Percentiles rank a stretch among this genome's conserved stretches.
Evolutionary conservation across 805 yeast genomes (phyloP).

Genomic region (Teunomyces kruisii): DNA sequence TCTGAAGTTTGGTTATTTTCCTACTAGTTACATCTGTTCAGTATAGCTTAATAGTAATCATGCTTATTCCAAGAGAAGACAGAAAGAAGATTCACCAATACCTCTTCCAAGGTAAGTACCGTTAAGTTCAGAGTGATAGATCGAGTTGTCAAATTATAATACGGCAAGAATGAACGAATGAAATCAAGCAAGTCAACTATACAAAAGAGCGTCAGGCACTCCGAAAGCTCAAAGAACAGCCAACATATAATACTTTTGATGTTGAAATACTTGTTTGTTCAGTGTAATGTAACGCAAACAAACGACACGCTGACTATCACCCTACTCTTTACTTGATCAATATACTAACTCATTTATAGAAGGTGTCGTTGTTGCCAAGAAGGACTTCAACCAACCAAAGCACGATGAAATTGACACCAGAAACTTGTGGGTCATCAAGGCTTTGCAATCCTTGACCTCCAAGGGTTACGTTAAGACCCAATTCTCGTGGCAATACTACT

Average conservation of each 20-base stretch:
- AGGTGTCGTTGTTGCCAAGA: conserved; percentile 99
- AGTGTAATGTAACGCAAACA: not conserved
- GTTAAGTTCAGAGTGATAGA: conserved; percentile 3
- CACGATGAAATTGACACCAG: conserved; percentile 98
- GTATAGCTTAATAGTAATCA: conserved; percentile 27
- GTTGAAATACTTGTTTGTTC: not conserved
- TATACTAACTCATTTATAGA: conserved; percentile 57
- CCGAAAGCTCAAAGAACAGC: not conserved
- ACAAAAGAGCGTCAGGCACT: not conserved
- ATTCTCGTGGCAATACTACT: conserved; percentile 99
- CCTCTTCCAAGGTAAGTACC: conserved; percentile 93
- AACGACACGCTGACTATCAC: not conserved
- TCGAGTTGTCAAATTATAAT: not conserved
- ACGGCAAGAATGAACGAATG: not conserved
- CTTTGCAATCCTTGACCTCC: conserved; percentile 98
- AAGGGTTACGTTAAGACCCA: conserved; percentile 99
- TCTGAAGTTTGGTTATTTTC: conserved; percentile 4
- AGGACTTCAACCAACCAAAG: conserved; percentile 95
- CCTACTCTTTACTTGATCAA: not conserved
- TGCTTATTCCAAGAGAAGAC: conserved; percentile 99
- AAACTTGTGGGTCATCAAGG: conserved; percentile 97
- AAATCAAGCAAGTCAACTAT: not conserved
- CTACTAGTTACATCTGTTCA: conserved; percentile 5
- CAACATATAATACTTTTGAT: not conserved
- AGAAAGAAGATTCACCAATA: conserved; percentile 99